These are phyloP conservation scores for Aphanoascus verrucosus DNA, from an alignment of 2,329 filamentous ascomycete species.

Conservation along the genomic window DNA sequence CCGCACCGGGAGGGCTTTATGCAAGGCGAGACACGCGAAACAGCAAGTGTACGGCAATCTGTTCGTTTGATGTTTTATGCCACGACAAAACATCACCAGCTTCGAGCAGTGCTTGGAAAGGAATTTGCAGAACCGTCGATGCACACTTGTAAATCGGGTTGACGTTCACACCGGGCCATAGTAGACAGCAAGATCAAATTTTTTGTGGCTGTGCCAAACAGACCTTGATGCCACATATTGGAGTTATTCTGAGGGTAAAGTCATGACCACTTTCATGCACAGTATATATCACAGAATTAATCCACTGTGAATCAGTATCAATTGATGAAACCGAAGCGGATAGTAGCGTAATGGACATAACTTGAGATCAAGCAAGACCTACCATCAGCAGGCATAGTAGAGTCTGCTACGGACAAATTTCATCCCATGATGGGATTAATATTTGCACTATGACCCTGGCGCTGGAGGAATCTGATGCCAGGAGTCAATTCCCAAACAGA, in stretches of 20 bases:
- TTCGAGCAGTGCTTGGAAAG: not conserved
- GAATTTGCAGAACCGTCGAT: not conserved
- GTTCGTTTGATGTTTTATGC: constrained; percentile 9
- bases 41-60: constrained; percentile 4
- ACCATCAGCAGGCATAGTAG: not conserved
- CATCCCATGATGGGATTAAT: not conserved
- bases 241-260: too few relatives aligned
- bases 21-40: constrained; percentile 7
- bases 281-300: not conserved
- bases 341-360: not conserved
- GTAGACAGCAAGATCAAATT: too few relatives aligned
- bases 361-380: not conserved
- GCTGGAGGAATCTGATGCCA: not conserved
- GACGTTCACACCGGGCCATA: too few relatives aligned
- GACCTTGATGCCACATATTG: too few relatives aligned
- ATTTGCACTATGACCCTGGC: not conserved
- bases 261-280: too few relatives aligned
- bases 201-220: too few relatives aligned
- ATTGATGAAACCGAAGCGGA: not conserved
- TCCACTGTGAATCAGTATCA: not conserved
- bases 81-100: constrained; percentile 2
- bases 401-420: not conserved
- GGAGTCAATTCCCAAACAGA: not conserved
- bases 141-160: too few relatives aligned
- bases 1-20: not conserved